Evolutionary conservation across 192 early-diverging fungal species (phyloP).

Genomic region (Backusella luteola): DNA sequence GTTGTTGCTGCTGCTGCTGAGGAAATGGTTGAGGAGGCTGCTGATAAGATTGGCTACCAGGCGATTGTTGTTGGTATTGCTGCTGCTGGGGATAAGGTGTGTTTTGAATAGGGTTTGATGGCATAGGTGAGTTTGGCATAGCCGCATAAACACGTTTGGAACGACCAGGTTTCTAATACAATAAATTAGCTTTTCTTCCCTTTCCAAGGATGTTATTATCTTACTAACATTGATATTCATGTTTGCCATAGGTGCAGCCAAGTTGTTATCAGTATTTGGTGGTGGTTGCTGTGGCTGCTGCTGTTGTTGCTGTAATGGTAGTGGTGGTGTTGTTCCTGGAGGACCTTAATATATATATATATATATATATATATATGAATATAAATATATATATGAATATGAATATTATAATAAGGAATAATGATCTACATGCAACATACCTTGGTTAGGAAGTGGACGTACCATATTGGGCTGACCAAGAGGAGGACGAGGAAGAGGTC

Average conservation of each 20-base stretch:
- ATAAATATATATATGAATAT: not conserved
- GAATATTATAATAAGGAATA: not conserved
- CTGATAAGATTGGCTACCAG: not conserved
- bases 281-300: not conserved
- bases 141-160: conserved; percentile 22
- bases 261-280: not conserved
- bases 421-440: not conserved
- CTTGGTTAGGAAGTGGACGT: not conserved
- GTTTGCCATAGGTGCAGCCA: conserved; percentile 3
- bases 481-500: not conserved
- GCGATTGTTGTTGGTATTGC: not conserved
- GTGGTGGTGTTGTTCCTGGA: not conserved
- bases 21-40: conserved; percentile 19
- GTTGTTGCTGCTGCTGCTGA: conserved; percentile 17
- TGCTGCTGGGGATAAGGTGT: conserved; percentile 15
- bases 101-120: not conserved
- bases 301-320: not conserved
- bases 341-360: not conserved
- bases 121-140: not conserved
- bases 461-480: not conserved
- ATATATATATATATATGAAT: not conserved
- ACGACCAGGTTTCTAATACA: conserved; percentile 16
- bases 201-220: not conserved
- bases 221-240: not conserved
- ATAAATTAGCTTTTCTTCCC: not conserved